A percentile compares a stretch with the other conserved stretches of the same genome.
These are phyloP conservation scores for Coemansia erecta DNA, from an alignment of 192 early-diverging fungal species.

Conservation along the genomic window DNA sequence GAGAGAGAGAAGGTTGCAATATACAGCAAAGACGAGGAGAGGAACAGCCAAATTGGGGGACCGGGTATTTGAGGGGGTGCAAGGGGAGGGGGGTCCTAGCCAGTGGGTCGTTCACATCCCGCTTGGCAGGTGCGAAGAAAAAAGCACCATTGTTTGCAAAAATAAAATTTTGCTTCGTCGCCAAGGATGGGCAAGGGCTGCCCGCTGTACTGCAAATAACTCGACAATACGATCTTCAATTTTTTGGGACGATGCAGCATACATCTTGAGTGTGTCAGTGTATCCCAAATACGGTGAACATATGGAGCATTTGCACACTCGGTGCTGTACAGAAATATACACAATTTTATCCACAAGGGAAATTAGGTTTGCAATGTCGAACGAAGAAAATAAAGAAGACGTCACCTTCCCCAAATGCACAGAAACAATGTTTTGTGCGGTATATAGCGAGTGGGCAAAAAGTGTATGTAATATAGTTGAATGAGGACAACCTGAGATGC, in stretches of 20 bases:
- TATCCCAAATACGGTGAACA: too few species aligned
- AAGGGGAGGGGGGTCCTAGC: constrained; percentile 2
- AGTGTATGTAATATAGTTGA: not conserved
- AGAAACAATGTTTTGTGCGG: not conserved
- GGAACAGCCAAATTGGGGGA: not conserved
- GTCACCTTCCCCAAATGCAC: constrained; percentile 4
- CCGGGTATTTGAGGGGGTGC: constrained; percentile 1
- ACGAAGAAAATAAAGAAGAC: not conserved
- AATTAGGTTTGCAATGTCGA: too few species aligned
- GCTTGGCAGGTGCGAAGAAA: constrained; percentile 3
- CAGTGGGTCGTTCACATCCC: constrained; percentile 8
- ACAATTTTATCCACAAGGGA: too few species aligned
- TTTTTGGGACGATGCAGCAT: not conserved
- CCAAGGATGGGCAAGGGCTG: constrained; percentile 3
- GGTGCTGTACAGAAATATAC: too few species aligned
- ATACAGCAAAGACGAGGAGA: not conserved
- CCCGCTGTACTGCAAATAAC: constrained; percentile 8
- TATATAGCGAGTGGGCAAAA: not conserved
- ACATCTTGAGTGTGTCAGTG: too few species aligned
- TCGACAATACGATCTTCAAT: constrained; percentile 1
- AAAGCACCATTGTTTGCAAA: constrained; percentile 2
- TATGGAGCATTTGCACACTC: too few species aligned
- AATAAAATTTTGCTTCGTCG: not conserved
- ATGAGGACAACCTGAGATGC: not conserved
- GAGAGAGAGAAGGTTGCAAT: not conserved